phyloP scores from a whole-genome alignment of 805 yeast genomes.

The Yarrowia sp. region DNA sequence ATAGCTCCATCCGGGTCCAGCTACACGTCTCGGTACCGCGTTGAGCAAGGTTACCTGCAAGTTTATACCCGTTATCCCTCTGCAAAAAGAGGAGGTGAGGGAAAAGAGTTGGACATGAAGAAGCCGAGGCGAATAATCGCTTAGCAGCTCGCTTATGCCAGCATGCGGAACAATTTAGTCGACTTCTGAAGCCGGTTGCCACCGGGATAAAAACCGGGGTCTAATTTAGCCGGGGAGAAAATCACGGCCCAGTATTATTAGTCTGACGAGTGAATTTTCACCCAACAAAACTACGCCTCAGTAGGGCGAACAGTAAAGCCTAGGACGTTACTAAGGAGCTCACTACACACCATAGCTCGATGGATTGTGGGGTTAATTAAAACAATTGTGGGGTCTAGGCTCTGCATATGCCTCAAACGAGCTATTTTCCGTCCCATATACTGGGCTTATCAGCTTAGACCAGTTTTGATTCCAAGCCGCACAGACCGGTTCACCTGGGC shows the following conservation, averaged over 20 bases:
- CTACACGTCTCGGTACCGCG: too few species aligned
- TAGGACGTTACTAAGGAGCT: too few species aligned
- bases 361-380: neutral
- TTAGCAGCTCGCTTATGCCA: neutral
- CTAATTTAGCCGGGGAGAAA: constrained; percentile 4
- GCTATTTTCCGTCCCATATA: neutral
- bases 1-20: too few species aligned
- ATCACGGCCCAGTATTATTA: neutral
- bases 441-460: neutral
- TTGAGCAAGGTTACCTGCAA: too few species aligned
- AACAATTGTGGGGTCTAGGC: neutral
- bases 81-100: too few species aligned
- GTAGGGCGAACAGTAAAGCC: neutral
- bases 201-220: neutral
- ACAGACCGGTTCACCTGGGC: neutral
- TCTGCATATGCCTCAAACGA: neutral
- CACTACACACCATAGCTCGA: neutral
- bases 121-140: neutral
- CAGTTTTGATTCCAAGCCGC: neutral
- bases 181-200: neutral
- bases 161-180: neutral
- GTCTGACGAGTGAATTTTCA: neutral
- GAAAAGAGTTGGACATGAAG: too few species aligned
- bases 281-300: constrained; percentile 12
- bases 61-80: neutral